Base-by-base conservation (phyloP, 192 early-diverging fungal species). In the Allomyces macrogynus region DNA sequence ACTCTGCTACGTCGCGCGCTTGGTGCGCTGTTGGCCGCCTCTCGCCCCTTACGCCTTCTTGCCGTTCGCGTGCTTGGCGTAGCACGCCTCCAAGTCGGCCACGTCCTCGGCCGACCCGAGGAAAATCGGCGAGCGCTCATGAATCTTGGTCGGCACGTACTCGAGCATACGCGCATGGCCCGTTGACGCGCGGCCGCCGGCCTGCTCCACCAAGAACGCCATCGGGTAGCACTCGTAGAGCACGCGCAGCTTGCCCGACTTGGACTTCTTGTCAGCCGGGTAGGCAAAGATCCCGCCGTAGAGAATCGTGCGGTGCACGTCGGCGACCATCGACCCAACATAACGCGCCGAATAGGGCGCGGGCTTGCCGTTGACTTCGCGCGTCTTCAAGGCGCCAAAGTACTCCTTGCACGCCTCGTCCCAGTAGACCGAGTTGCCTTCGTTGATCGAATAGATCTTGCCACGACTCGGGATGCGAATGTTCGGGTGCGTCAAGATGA, bases 151-250 rank as follows among this genome's bases (percentile, higher is more conserved):
- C 57, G 95, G 95, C 62, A 87, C 78, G n/a, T 93, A 74, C 69
- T 94, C 93, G 43, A 98, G 75, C 73, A 91, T 87, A 60, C 89
- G 76, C 73, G 81, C 69, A 24, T 70, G 76, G 63, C 95, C 95
- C 16, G 88, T 95, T 23, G 81, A 82, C 12, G 95, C 87, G 68
- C 85, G 88, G 63, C 95, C 95, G 49, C 95, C 95, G n/a, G 92
- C 91, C 70, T 94, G 87, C 73, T 98, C 95, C 61, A 90, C 77
- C 60, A 98, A 75, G 66, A 86, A 88, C 0, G 92, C 85, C 95
- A 98, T 98, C 23, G 93, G 95, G 81, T 93, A 98, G 73, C 90
- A 89, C 79, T 98, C 95, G 76, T 98, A 98, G 62, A 98, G 78
- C 61, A 98, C 82, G 67, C 95, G 83, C 66, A 98, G 87, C 75